Evolutionary conservation across 345 rosid genomes (phyloP), one percentile per base, ranked within the genome.

Genomic region (Eucalyptus dawsonii): DNA sequence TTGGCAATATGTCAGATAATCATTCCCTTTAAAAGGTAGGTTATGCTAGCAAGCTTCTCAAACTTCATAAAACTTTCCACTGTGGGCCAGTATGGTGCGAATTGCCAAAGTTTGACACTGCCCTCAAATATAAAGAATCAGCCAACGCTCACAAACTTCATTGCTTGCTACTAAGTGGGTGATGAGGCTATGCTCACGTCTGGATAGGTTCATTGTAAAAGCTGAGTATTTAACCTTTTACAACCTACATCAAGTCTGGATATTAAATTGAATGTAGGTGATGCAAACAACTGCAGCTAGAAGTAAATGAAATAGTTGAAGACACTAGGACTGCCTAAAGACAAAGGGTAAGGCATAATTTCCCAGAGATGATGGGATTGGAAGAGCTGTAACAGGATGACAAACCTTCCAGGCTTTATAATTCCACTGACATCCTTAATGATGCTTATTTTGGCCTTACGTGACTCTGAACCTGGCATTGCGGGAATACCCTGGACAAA

Each of bases 341-440:
- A 50, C 10, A 9, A 12, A 86, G 81, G 44, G 25, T 11, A 31
- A 50, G 42, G 87, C 27, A 31, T 5, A 10, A 86, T 25, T 50
- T 86, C 21, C 29, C 49, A 51, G 29, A 13, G 44, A 86, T 31
- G 65, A 76, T 76, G 87, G 87, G 69, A 56, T 62, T 51, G 65
- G 16, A 37, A 27, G 65, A 34, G 19, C 21, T 37, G 9, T 21
- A 24, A 56, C 11, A 8, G 31, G 21, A n/a, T 42, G n/a, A 87
- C 87, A 16, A 88, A 95, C 99, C 97, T 95, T 94, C 95, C 94
- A 8, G 99, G 98, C 53, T 91, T 95, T 54, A 96, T 90, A 88
- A 92, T 89, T 72, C 97, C 98, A 11, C 91, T 94, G 37, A 91
- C 94, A 91, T 91, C 92, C 60, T 90, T 91, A n/a, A 96, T 91